A percentile compares a stretch with the other conserved stretches of the same genome.
phyloP scores from a whole-genome alignment of 106 monocot species.

The Dioscorea dumetorum region DNA sequence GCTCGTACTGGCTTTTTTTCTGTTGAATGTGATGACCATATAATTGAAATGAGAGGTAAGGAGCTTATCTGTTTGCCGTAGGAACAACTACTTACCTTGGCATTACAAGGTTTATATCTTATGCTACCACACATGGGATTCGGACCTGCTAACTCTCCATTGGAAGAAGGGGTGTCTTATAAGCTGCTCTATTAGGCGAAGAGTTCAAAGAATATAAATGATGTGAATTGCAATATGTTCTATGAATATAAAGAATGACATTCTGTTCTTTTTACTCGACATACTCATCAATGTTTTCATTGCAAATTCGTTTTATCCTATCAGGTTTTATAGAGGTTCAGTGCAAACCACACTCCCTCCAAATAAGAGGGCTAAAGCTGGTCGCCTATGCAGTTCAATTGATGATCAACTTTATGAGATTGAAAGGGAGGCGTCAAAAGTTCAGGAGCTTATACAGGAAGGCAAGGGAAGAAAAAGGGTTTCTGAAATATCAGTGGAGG shows the following conservation, averaged over 20 bases:
- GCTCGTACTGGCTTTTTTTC: too few relatives aligned
- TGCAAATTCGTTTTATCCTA: conserved; percentile 1
- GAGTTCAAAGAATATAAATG: too few relatives aligned
- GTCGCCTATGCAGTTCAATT: conserved; percentile 73
- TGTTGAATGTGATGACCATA: too few relatives aligned
- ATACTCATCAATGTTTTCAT: neutral
- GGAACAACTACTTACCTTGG: too few relatives aligned
- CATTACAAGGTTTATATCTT: too few relatives aligned
- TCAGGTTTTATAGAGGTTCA: conserved; percentile 69
- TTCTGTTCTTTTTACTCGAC: neutral
- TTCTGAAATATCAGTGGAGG: conserved; percentile 33
- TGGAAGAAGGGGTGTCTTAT: too few relatives aligned
- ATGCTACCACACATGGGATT: too few relatives aligned
- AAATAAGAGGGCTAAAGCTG: conserved; percentile 37
- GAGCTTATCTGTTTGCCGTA: too few relatives aligned
- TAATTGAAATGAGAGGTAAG: too few relatives aligned
- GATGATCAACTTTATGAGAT: conserved; percentile 51
- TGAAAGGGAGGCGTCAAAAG: conserved; percentile 35
- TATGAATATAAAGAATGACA: neutral
- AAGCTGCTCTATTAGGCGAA: too few relatives aligned
- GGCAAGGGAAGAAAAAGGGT: conserved; percentile 50
- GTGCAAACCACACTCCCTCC: conserved; percentile 92
- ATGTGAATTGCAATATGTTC: too few relatives aligned
- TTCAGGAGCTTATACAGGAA: conserved; percentile 40
- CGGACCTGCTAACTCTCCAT: too few relatives aligned